These are phyloP conservation scores for Naganishia liquefaciens DNA, from an alignment of 1,284 basidiomycete species.

Conservation along the genomic window DNA sequence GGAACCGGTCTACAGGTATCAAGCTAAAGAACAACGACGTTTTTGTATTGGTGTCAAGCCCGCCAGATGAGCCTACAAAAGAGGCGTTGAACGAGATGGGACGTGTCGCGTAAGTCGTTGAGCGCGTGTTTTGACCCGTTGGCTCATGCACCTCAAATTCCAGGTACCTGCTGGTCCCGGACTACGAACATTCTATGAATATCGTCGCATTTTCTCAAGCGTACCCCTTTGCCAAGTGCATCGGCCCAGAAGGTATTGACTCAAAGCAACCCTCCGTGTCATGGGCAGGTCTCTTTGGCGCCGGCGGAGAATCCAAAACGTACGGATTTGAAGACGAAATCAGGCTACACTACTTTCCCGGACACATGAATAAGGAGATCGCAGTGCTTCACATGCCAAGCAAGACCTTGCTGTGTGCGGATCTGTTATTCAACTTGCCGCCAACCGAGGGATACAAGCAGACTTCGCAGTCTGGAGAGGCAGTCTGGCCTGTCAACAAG, in stretches of 20 bases:
- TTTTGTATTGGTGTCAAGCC: slow-evolving; percentile 84
- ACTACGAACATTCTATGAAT: slow-evolving; percentile 57
- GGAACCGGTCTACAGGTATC: slow-evolving; percentile 80
- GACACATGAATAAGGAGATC: slow-evolving; percentile 81
- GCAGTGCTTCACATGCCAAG: slow-evolving; percentile 80
- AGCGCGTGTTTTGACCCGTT: not conserved
- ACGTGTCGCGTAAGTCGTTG: slow-evolving; percentile 64
- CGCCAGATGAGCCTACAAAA: slow-evolving; percentile 71
- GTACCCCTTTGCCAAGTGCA: slow-evolving; percentile 71
- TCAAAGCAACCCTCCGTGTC: slow-evolving; percentile 54
- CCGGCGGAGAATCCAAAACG: slow-evolving; percentile 50
- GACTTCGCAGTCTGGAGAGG: slow-evolving; percentile 58
- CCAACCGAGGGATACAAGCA: slow-evolving; percentile 73
- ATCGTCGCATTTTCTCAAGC: slow-evolving; percentile 57
- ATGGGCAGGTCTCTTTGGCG: slow-evolving; percentile 53
- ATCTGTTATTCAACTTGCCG: slow-evolving; percentile 88
- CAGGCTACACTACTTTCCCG: slow-evolving; percentile 68
- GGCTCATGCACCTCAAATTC: not conserved
- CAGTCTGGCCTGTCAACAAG: slow-evolving; percentile 54
- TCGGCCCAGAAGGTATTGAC: slow-evolving; percentile 55
- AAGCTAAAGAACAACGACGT: slow-evolving; percentile 69
- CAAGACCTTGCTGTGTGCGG: slow-evolving; percentile 79
- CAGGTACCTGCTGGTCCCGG: slow-evolving; percentile 56
- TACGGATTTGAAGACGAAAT: slow-evolving; percentile 81
- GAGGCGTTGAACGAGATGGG: slow-evolving; percentile 71